Base-by-base conservation (phyloP, 164 flowering plant species). In the Chimonanthus praecox region DNA sequence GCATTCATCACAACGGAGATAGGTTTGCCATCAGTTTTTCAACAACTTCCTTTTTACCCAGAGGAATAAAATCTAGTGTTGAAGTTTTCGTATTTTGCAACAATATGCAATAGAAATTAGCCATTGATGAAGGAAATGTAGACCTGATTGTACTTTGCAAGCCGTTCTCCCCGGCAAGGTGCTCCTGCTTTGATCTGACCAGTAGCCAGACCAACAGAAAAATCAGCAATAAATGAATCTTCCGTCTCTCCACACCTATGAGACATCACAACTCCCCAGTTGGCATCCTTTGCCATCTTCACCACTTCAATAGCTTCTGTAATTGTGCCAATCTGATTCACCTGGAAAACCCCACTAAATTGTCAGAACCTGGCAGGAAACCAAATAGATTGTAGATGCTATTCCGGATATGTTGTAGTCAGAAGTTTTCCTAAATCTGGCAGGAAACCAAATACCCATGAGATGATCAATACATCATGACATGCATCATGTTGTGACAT, bases 151-250 rank as follows among this genome's bases (percentile, higher is more conserved):
- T 95, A 95, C 82, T 95, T 95, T 2, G 90, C 88, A 15, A 93
- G 76, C 47, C 97, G 87, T 85, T 95, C 99, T 77, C 99, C 98
- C 60, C 99, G 77, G 82, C 97, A 89, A 74, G 97, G 97, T 73
- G 97, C 98, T 71, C 98, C 98, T 13, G 97, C 94, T 82, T 93
- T 95, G 73, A 93, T 87, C 84, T 88, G 97, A 79, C 97, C 89
- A 7, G 91, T 82, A 61, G 86, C 86, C 68, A 95, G 85, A 46
- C 98, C 99, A 76, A 95, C 98, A 63, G 96, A 85, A 64, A 95
- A 81, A 79, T 95, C 98, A 18, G 98, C 87, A 61, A 95, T 83
- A 83, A 92, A 95, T 48, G 94, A 82, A 79, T 95, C 99, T 78
- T 90, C 97, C 43, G 97, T 93, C 81, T 95, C 99, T 46, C 99